phyloP scores from a whole-genome alignment of 768 basidiomycete genomes.

The Lentinula detonsa region DNA sequence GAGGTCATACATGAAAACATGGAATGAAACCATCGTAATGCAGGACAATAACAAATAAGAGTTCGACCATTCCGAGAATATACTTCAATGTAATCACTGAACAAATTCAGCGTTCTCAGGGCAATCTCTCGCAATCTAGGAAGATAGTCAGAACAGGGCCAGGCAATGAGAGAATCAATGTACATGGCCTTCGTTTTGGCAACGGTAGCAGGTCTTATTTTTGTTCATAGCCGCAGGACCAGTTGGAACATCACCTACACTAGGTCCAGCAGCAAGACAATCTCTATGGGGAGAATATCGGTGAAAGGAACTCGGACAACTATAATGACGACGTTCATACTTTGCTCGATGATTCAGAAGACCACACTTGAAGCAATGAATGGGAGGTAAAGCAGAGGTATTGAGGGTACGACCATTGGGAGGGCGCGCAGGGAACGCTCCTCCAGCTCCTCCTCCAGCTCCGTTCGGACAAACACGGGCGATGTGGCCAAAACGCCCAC shows the following conservation, averaged over 20 bases:
- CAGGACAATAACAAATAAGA: too few relatives aligned
- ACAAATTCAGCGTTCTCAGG: constrained; percentile 49
- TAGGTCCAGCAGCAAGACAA: constrained; percentile 66
- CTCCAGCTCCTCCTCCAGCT: constrained; percentile 25
- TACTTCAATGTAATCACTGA: constrained; percentile 24
- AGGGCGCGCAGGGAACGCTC: constrained; percentile 60
- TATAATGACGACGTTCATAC: constrained; percentile 27
- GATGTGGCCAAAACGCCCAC: constrained; percentile 79
- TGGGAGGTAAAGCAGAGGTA: constrained; percentile 69
- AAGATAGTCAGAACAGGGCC: not conserved
- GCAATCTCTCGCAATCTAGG: constrained; percentile 62
- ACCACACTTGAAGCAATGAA: constrained; percentile 88
- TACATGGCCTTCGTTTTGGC: constrained; percentile 84
- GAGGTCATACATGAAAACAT: too few relatives aligned
- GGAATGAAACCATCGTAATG: too few relatives aligned
- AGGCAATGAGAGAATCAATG: constrained; percentile 20
- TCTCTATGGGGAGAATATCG: constrained; percentile 41
- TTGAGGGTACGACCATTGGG: constrained; percentile 74
- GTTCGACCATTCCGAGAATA: too few relatives aligned
- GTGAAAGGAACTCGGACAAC: not conserved
- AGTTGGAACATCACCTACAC: constrained; percentile 43
- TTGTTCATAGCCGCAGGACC: constrained; percentile 46
- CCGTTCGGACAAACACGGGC: constrained; percentile 68
- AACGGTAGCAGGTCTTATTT: constrained; percentile 83
- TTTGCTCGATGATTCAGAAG: constrained; percentile 85